phyloP scores from a whole-genome alignment of 2,329 filamentous ascomycete species.

The Pyrenochaeta sp. region DNA sequence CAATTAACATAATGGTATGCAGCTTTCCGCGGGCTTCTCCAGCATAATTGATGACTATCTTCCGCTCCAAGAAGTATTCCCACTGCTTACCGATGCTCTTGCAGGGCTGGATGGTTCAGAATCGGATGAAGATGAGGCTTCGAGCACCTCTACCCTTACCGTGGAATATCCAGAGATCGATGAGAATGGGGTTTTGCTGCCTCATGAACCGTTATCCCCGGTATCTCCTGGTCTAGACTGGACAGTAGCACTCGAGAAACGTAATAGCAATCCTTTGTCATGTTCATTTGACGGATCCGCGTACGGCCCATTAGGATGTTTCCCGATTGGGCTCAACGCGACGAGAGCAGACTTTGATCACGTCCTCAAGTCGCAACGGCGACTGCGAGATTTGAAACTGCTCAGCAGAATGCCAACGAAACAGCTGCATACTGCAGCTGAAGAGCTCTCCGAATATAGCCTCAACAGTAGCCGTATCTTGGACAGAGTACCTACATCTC shows the following conservation, averaged over 20 bases:
- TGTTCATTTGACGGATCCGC: slow-evolving; percentile 37
- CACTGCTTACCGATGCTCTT: slow-evolving; percentile 31
- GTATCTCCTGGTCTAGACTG: slow-evolving; percentile 34
- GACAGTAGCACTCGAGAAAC: slow-evolving; percentile 33
- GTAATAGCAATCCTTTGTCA: slow-evolving; percentile 39
- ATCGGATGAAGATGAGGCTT: slow-evolving; percentile 29
- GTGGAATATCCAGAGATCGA: slow-evolving; percentile 44
- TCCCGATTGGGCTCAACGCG: slow-evolving; percentile 44
- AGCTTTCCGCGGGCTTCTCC: slow-evolving; percentile 40
- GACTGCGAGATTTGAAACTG: slow-evolving; percentile 38
- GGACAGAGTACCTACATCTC: slow-evolving; percentile 27
- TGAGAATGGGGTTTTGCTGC: slow-evolving; percentile 34
- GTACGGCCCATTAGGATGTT: slow-evolving; percentile 43
- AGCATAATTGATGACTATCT: slow-evolving; percentile 43
- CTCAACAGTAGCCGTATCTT: slow-evolving; percentile 19
- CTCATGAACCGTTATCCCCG: slow-evolving; percentile 24
- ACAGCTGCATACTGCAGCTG: slow-evolving; percentile 31
- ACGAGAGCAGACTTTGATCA: slow-evolving; percentile 41
- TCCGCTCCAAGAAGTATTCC: slow-evolving; percentile 37
- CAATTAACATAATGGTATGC: slow-evolving; percentile 1
- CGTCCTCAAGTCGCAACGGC: slow-evolving; percentile 41
- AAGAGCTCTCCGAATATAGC: slow-evolving; percentile 22
- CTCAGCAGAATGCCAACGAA: slow-evolving; percentile 32
- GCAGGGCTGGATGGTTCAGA: slow-evolving; percentile 34
- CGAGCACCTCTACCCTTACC: slow-evolving; percentile 39